Evolutionary conservation across 176 grass and related monocot species (phyloP), one percentile per base, ranked within the genome.

Genomic region (Coix lacrymajobi): DNA sequence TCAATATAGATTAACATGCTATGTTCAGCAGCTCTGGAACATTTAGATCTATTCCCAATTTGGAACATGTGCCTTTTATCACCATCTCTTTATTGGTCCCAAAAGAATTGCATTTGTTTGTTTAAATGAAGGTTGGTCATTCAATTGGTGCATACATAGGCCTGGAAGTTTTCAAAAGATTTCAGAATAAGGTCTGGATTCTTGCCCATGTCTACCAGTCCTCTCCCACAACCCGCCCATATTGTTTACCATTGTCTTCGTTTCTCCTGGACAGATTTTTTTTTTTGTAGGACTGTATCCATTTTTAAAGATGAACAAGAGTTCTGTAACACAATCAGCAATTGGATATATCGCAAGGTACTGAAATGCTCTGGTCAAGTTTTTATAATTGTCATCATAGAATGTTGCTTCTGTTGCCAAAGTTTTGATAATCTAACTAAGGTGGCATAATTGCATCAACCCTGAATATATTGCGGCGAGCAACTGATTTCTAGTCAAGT

Each of bases 121-220:
- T 65, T 82, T 77, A 57, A 66, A 40, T 83, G 81, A 79, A 98
- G 92, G 92, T 95, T 87, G 95, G 95, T 1, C 95, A 98, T 91
- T 98, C 95, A 33, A 98, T 98, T 89, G 95, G 95, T 67, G 85
- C 90, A 7, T 93, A 93, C 76, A 93, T 98, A 82, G 82, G 86
- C 68, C 48, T 98, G 71, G 88, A 98, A 85, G 79, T 95, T 75
- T 98, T 94, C 58, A 94, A 95, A 69, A 91, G 86, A 64, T 61
- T 91, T 69, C 92, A 87, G 45, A 87, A 89, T 39, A 91, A 93
- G 95, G 95, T 95, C 52, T 26, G 33, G 19, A 46, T 73, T 73
- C 36, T 64, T 20, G 54, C 17, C 79, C 25, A 74, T 45, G 28
- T 62, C 22, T 64, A 1, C 10, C 39, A 32, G 11, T 82, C 36